Evolutionary conservation across 176 grass and related monocot species (phyloP).

Genomic region (sorghum (Sorghum bicolor)): DNA sequence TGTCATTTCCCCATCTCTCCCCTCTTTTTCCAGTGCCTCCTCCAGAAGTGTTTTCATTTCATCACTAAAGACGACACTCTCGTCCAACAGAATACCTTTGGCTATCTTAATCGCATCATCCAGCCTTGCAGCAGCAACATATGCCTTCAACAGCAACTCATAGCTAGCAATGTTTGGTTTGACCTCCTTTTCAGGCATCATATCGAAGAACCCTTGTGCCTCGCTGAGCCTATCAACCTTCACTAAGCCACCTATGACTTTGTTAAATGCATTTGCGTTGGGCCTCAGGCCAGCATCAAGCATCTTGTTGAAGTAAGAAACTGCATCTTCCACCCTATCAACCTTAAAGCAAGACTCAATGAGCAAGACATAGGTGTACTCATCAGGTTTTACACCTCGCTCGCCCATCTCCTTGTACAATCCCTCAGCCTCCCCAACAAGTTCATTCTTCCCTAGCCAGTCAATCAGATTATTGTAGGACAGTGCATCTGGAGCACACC

Average conservation of each 20-base stretch:
- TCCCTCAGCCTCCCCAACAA: slow-evolving; percentile 52
- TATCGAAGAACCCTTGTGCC: slow-evolving; percentile 61
- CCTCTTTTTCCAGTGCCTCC: slow-evolving; percentile 58
- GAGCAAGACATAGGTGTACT: slow-evolving; percentile 66
- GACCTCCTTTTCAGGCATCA: slow-evolving; percentile 68
- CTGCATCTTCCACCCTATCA: slow-evolving; percentile 59
- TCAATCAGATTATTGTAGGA: slow-evolving; percentile 85
- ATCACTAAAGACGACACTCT: slow-evolving; percentile 50
- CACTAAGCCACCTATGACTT: slow-evolving; percentile 60
- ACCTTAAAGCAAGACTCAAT: slow-evolving; percentile 68
- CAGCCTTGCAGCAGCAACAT: slow-evolving; percentile 44
- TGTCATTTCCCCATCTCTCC: slow-evolving; percentile 56
- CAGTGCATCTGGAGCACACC: slow-evolving; percentile 55
- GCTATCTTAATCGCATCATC: slow-evolving; percentile 63
- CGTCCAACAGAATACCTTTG: slow-evolving; percentile 68
- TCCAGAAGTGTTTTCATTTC: slow-evolving; percentile 66
- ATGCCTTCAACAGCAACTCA: slow-evolving; percentile 73
- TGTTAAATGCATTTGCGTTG: slow-evolving; percentile 73
- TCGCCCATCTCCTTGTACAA: slow-evolving; percentile 61
- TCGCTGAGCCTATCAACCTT: slow-evolving; percentile 55
- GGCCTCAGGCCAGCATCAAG: slow-evolving; percentile 59
- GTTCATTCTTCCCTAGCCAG: slow-evolving; percentile 71
- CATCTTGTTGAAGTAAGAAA: slow-evolving; percentile 74
- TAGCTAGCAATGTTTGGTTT: slow-evolving; percentile 77
- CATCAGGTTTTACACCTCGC: slow-evolving; percentile 60